Conservation (phyloP, 768 basidiomycete genomes). For the Xerocomus spinulosus region DNA sequence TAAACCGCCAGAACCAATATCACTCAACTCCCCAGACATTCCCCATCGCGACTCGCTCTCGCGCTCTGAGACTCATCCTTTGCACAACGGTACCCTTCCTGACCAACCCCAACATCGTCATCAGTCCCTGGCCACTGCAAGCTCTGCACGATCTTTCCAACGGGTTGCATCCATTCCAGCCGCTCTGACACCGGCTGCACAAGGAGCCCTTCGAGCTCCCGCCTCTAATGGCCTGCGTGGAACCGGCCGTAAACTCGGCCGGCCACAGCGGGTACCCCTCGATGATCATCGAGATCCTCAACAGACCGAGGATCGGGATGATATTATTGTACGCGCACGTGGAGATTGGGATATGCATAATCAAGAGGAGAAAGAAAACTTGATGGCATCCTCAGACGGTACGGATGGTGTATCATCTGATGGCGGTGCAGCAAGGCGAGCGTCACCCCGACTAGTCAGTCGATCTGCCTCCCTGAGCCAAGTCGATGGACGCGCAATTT, state of each 20-base stretch:
- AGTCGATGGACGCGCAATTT: constrained; percentile 33
- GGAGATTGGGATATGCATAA: constrained; percentile 27
- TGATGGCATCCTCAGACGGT: constrained; percentile 25
- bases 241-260: constrained; percentile 31
- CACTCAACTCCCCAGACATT: constrained; percentile 37
- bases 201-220: constrained; percentile 27
- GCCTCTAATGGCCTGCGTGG: constrained; percentile 32
- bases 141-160: constrained; percentile 50
- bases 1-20: constrained; percentile 33
- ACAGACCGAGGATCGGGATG: constrained; percentile 32
- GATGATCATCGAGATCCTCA: constrained; percentile 33
- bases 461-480: constrained; percentile 33
- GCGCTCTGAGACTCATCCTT: constrained; percentile 62
- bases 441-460: constrained; percentile 27
- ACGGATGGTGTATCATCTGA: constrained; percentile 24
- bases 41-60: constrained; percentile 50
- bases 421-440: constrained; percentile 15
- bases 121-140: constrained; percentile 21
- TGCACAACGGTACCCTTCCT: constrained; percentile 32
- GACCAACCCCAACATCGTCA: constrained; percentile 29
- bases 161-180: constrained; percentile 64
- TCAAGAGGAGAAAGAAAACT: constrained; percentile 41
- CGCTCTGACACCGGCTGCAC: constrained; percentile 28
- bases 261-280: constrained; percentile 36
- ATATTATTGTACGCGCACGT: constrained; percentile 26